Evolutionary conservation across 2,329 filamentous ascomycete species (phyloP), one percentile per base, ranked within the genome.

Genomic region (Aspergillus versicolor): DNA sequence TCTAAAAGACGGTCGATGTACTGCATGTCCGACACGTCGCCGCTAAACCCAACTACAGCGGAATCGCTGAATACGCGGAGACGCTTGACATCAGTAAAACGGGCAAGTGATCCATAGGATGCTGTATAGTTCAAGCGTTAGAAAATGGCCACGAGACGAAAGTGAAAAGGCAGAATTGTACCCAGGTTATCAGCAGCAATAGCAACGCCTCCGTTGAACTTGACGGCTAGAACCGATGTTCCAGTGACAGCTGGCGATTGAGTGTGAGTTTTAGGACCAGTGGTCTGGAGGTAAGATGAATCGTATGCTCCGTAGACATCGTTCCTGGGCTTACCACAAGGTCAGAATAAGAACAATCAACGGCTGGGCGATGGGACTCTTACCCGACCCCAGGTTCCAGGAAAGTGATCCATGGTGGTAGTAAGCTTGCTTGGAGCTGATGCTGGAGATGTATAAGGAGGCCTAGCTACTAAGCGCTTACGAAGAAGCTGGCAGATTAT

Each of bases 1-100:
- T 84, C 88, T 67, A 99, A 88, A 70, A 96, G 86, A 67, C 94
- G 82, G 84, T 96, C 90, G 66, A 99, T 87, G 81, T 95, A 95
- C 82, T 99, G 94, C 94, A 99, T 97, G 81, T 99, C 94, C 63
- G 91, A 96, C 68, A 99, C 88, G 80, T 99, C 94, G 75, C 94
- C 94, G 75, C 92, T 91, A 79, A 97, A 96, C 69, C 94, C 94
- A 71, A 99, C 83, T 59, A 97, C 85, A 30, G 91, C 88, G 63
- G 88, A 86, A 64, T 87, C 83, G 78, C 92, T 91, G 78, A 97
- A 97, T 67, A 87, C 84, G 68, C 91, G 91, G 65, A 99, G 88
- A 72, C 94, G 92, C 81, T 97, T 95, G 73, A 97, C 91, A 75
- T 97, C 90, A 70, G 90, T 92, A 84, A 97, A 99, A 73, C 94